These are phyloP conservation scores for Fomitopsis betulina DNA, from an alignment of 1,284 basidiomycete species.

Conservation along the genomic window DNA sequence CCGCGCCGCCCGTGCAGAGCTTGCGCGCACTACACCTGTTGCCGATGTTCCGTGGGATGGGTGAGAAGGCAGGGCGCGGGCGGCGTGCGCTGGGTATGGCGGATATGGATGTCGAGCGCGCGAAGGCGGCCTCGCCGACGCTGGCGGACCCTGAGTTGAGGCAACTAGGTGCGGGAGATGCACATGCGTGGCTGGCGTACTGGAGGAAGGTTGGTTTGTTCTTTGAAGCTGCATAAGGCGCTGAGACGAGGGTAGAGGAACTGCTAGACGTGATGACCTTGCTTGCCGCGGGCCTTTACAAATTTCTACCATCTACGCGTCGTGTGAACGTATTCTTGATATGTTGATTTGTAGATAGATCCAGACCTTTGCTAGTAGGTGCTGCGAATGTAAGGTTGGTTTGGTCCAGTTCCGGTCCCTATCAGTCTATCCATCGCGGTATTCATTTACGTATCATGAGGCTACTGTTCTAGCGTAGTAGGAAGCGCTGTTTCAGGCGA, in stretches of 20 bases:
- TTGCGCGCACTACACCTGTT: neutral
- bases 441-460: too few species aligned
- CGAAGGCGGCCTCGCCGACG: neutral
- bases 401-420: too few species aligned
- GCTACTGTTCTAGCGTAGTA: too few species aligned
- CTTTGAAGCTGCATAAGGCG: neutral
- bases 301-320: too few species aligned
- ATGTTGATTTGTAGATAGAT: too few species aligned
- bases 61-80: neutral
- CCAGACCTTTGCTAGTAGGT: too few species aligned
- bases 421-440: too few species aligned
- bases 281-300: too few species aligned
- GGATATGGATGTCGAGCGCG: neutral
- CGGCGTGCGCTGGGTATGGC: neutral
- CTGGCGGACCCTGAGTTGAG: neutral
- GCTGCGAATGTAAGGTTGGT: too few species aligned
- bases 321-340: too few species aligned
- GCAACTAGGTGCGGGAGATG: neutral
- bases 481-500: too few species aligned
- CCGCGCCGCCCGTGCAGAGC: neutral
- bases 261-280: neutral
- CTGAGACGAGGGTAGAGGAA: neutral
- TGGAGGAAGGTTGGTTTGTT: neutral
- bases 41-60: neutral
- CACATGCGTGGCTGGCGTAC: neutral